These are phyloP conservation scores for Quillaja saponaria DNA, from an alignment of 306 rosid genomes.

Conservation along the genomic window DNA sequence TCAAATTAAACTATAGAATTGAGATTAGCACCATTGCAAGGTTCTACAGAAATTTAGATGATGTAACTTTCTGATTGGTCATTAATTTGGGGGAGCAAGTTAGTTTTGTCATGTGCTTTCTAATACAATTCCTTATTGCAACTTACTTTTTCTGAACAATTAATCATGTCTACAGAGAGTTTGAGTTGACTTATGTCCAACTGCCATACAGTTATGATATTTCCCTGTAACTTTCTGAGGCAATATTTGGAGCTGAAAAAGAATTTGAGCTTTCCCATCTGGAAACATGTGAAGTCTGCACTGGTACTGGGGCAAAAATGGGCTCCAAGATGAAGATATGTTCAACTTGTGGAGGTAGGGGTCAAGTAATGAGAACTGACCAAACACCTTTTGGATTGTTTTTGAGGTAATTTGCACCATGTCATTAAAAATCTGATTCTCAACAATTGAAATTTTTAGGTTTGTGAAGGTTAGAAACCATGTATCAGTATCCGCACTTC, in stretches of 20 bases:
- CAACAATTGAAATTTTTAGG: slow-evolving; percentile 5
- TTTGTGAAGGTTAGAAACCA: too few relatives aligned
- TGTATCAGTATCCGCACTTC: too few relatives aligned
- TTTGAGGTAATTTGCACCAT: slow-evolving; percentile 65
- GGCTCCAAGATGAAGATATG: slow-evolving; percentile 92
- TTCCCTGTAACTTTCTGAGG: slow-evolving; percentile 80
- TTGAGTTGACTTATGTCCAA: slow-evolving; percentile 36
- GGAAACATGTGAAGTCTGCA: slow-evolving; percentile 90
- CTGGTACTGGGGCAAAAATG: slow-evolving; percentile 78
- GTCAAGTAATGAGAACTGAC: slow-evolving; percentile 99
- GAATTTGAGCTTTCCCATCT: slow-evolving; percentile 91
- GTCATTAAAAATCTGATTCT: slow-evolving; percentile 19
- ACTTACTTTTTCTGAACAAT: background rate
- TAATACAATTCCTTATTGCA: too few relatives aligned
- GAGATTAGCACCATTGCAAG: too few relatives aligned
- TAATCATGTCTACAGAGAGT: background rate
- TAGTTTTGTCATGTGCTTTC: too few relatives aligned
- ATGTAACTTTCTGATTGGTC: too few relatives aligned
- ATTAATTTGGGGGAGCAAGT: too few relatives aligned
- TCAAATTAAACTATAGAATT: too few relatives aligned
- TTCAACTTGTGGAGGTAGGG: slow-evolving; percentile 98
- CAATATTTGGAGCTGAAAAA: slow-evolving; percentile 88
- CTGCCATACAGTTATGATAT: slow-evolving; percentile 79
- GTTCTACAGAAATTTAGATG: too few relatives aligned
- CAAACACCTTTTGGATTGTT: slow-evolving; percentile 99